These are phyloP conservation scores for Solanum ahanhuiri DNA, from an alignment of 257 asterid species.

Conservation along the genomic window DNA sequence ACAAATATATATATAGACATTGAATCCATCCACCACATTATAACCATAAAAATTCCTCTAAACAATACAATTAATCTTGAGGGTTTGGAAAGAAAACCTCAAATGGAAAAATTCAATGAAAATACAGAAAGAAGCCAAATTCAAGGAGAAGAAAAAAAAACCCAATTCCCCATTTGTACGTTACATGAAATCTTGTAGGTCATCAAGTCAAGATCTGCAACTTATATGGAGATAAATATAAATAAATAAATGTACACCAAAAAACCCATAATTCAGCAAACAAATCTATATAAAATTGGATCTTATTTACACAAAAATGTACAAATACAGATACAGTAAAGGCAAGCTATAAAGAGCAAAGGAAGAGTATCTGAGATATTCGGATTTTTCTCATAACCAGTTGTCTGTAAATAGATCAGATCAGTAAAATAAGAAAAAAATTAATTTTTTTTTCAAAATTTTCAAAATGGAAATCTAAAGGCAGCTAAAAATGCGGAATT, in stretches of 20 bases:
- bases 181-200: conserved; percentile 22
- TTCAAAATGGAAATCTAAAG: conserved; percentile 10
- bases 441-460: conserved; percentile 1
- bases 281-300: background rate
- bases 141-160: background rate
- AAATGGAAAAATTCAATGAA: conserved; percentile 6
- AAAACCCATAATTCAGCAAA: conserved; percentile 22
- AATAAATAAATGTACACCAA: background rate
- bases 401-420: conserved; percentile 40
- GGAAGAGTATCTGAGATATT: conserved; percentile 30
- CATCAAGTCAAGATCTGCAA: conserved; percentile 22
- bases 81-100: conserved; percentile 4
- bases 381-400: conserved; percentile 45
- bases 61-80: conserved; percentile 35
- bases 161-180: conserved; percentile 17
- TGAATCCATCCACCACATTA: background rate
- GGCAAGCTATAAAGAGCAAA: background rate
- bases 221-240: conserved; percentile 23
- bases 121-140: conserved; percentile 4
- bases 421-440: background rate
- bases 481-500: conserved; percentile 12
- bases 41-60: conserved; percentile 9
- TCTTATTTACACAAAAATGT: background rate
- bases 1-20: conserved; percentile 4
- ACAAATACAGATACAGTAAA: background rate